Conservation (phyloP, 2,329 filamentous ascomycete genomes). For the Fusarium devonianum region DNA sequence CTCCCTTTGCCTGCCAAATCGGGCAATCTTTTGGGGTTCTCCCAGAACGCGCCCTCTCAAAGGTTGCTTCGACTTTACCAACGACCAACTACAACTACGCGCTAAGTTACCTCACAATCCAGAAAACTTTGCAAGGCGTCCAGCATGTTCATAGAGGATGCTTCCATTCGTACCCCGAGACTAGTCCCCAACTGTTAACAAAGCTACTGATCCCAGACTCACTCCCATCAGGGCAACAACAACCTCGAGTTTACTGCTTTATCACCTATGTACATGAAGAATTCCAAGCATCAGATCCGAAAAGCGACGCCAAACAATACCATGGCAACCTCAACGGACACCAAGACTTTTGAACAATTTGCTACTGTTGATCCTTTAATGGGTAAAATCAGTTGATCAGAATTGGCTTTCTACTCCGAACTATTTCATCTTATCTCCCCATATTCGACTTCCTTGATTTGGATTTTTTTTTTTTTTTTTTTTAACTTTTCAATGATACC, state of each 20-base stretch:
- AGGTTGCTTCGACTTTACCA: background rate
- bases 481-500: conserved; percentile 13
- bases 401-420: conserved; percentile 32
- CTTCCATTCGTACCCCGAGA: background rate
- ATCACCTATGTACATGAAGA: too few relatives aligned
- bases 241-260: too few relatives aligned
- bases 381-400: conserved; percentile 30
- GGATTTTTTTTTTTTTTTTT: conserved; percentile 5
- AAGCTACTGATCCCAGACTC: conserved; percentile 6
- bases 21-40: conserved; percentile 19
- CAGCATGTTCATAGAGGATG: conserved; percentile 9
- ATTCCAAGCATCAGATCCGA: too few relatives aligned
- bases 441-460: conserved; percentile 14
- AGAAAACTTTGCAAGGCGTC: conserved; percentile 7
- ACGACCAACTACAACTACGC: background rate
- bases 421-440: conserved; percentile 14
- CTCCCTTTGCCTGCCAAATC: conserved; percentile 35
- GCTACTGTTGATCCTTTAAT: conserved; percentile 28
- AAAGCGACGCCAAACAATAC: too few relatives aligned
- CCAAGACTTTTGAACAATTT: conserved; percentile 24
- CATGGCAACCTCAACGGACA: conserved; percentile 17
- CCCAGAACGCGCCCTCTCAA: conserved; percentile 8
- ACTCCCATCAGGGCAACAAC: conserved; percentile 23
- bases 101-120: background rate
- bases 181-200: too few relatives aligned